phyloP scores from a whole-genome alignment of 1,284 basidiomycete species.

The Meira nashicola region DNA sequence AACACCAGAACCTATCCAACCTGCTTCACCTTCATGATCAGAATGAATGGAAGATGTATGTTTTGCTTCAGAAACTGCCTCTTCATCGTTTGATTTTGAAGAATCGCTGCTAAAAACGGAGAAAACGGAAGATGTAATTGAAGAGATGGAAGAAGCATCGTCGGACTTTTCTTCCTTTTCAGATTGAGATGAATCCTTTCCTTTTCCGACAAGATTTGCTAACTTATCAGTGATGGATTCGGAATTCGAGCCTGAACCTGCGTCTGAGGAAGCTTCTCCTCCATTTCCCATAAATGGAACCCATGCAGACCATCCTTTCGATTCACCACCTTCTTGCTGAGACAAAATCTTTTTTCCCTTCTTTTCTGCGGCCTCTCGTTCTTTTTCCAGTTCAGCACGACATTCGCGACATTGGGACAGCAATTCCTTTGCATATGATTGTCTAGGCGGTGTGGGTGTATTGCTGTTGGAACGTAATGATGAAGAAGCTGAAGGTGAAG shows the following conservation, averaged over 20 bases:
- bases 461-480: constrained; percentile 13
- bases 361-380: constrained; percentile 15
- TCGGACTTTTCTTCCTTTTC: constrained; percentile 11
- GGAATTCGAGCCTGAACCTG: not conserved
- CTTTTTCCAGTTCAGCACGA: constrained; percentile 37
- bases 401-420: constrained; percentile 45
- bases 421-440: constrained; percentile 49
- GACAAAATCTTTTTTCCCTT: constrained; percentile 12
- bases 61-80: not conserved
- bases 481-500: constrained; percentile 10
- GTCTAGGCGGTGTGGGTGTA: constrained; percentile 18
- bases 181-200: not conserved
- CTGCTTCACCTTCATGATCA: constrained; percentile 44
- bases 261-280: not conserved
- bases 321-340: not conserved
- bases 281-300: constrained; percentile 8
- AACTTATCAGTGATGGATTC: not conserved
- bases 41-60: constrained; percentile 11
- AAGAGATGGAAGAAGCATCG: constrained; percentile 19
- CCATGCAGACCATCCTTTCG: constrained; percentile 2
- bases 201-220: not conserved
- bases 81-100: not conserved
- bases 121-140: constrained; percentile 20
- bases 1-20: constrained; percentile 49
- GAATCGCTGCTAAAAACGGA: not conserved